Evolutionary conservation across 1,284 basidiomycete genomes (phyloP).

Genomic region (Pyrrhoderma noxium): DNA sequence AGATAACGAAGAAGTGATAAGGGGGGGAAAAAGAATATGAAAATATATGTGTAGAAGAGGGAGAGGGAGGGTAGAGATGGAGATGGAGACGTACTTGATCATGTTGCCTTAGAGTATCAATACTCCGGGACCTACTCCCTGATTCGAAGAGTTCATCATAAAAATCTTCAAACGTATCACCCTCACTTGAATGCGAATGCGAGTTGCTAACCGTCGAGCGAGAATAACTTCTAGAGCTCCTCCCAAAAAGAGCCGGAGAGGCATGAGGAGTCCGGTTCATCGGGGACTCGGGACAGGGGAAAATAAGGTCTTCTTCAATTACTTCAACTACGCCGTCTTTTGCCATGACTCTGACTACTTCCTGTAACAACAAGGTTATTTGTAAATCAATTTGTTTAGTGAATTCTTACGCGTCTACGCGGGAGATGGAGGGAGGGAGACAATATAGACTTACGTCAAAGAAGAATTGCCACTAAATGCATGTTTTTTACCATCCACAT

Average conservation of each 20-base stretch:
- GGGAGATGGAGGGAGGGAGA: not conserved
- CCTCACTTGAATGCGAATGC: not conserved
- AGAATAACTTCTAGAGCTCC: slow-evolving; percentile 4
- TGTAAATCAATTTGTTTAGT: too few relatives aligned
- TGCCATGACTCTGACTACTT: slow-evolving; percentile 55
- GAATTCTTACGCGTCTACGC: slow-evolving; percentile 25
- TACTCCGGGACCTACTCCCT: slow-evolving; percentile 6
- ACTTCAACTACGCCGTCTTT: slow-evolving; percentile 60
- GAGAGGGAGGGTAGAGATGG: too few relatives aligned
- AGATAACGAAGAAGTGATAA: too few relatives aligned
- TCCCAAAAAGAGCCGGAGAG: slow-evolving; percentile 4
- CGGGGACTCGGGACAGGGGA: slow-evolving; percentile 42
- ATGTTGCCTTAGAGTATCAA: slow-evolving; percentile 12
- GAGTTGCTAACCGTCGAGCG: not conserved
- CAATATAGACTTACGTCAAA: slow-evolving; percentile 26
- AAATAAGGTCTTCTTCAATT: slow-evolving; percentile 65
- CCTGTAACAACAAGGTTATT: slow-evolving; percentile 43
- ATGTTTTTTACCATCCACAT: not conserved
- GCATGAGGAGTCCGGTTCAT: slow-evolving; percentile 23
- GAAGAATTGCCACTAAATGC: slow-evolving; percentile 29
- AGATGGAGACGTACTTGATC: slow-evolving; percentile 9
- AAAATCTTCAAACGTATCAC: not conserved
- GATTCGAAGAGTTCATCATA: not conserved
- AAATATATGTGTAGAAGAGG: too few relatives aligned
- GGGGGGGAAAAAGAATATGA: too few relatives aligned